Evolutionary conservation across 495 filamentous ascomycete species (phyloP), one percentile per base, ranked within the genome.

Genomic region (Lasiosphaeria hispida): DNA sequence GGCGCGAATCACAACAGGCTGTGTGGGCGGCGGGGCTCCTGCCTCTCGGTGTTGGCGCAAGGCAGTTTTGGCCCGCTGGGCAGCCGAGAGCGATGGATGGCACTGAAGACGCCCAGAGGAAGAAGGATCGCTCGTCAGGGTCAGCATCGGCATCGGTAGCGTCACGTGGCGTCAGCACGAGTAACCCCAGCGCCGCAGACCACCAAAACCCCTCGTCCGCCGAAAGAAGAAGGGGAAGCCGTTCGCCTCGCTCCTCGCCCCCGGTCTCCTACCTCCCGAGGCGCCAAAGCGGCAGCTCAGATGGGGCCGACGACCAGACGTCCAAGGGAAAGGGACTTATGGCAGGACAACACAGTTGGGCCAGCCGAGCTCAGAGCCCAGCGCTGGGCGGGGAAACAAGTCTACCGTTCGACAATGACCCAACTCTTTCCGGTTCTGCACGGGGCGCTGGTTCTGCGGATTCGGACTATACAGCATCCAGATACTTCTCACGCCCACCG

Each of bases 151-250:
- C 44, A 33, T 53, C 38, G 38, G 23, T 39, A 44, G 34, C 62
- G 67, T 70, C 69, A 70, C 67, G 57, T 68, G 62, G 60, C 37
- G 64, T 69, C 65, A 71, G 63, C 64, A 69, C 50, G 55, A 64
- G 38, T 54, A 48, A 23, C 33, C 17, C 39, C 37, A 50, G 55
- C 47, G 35, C 47, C 39, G 47, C 58, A 49, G 58, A 40, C 36
- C 52, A 59, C 40, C 56, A 48, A 30, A 41, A 58, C 59, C 56
- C 65, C 59, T 59, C 65, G n/a, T 17, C 50, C 4, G 30, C 35
- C 38, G 52, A 47, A 18, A 57, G 45, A 35, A 60, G 53, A 23
- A 38, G 45, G 47, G 23, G 34, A 30, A 54, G 60, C 39, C 45
- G 53, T 15, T 63, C 62, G 13, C 56, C 58, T 19, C 53, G 42